Conservation (phyloP, 2,329 filamentous ascomycete genomes). For the Pseudovirgaria hyperparasitica region DNA sequence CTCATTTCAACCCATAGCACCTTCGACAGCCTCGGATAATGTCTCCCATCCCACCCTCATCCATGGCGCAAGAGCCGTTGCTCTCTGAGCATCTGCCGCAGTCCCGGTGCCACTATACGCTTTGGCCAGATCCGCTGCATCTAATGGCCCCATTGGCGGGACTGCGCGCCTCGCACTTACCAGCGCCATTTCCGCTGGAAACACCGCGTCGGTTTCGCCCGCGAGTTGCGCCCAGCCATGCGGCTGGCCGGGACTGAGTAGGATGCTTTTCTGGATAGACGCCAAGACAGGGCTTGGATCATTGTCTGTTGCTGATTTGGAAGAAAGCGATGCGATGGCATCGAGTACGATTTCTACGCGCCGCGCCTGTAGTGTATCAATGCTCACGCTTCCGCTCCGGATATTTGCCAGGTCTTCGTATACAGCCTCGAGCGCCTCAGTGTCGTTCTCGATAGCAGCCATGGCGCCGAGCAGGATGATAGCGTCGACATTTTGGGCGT, state of each 20-base stretch:
- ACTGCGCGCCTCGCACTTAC: conserved; percentile 63
- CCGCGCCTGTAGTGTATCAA: conserved; percentile 51
- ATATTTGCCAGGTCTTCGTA: conserved; percentile 62
- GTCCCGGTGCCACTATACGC: conserved; percentile 64
- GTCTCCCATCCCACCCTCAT: conserved; percentile 49
- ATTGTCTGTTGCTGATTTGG: conserved; percentile 35
- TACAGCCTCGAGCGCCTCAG: conserved; percentile 69
- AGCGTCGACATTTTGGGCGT: conserved; percentile 65
- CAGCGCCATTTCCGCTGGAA: conserved; percentile 64
- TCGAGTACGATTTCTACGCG: conserved; percentile 63
- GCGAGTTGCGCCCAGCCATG: conserved; percentile 72
- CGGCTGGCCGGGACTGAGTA: conserved; percentile 68
- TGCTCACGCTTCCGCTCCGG: conserved; percentile 52
- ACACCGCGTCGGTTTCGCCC: conserved; percentile 34
- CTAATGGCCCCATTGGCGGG: conserved; percentile 57
- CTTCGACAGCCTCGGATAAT: conserved; percentile 26
- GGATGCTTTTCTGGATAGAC: conserved; percentile 63
- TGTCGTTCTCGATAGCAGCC: conserved; percentile 66
- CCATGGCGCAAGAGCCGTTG: conserved; percentile 77
- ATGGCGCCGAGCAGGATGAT: conserved; percentile 75
- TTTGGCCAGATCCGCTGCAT: conserved; percentile 54
- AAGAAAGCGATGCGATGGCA: conserved; percentile 52
- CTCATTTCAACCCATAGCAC: background rate
- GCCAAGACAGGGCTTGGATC: too few relatives aligned
- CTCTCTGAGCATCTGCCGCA: conserved; percentile 61